Evolutionary conservation across 106 monocot genomes (phyloP), one percentile per base, ranked within the genome.

Genomic region (Alisma plantagoaquatica): DNA sequence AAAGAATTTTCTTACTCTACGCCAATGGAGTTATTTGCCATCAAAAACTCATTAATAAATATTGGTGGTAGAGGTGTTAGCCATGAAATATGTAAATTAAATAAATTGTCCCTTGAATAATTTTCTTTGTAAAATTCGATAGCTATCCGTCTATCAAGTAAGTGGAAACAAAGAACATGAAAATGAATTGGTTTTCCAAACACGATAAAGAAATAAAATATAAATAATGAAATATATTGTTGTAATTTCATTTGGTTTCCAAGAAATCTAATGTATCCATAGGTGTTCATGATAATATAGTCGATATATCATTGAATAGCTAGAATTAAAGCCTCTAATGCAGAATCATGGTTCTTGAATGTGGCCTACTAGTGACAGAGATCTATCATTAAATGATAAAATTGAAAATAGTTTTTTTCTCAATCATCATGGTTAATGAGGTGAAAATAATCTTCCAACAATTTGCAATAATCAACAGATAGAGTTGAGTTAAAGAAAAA

Each of bases 231-330:
- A 68, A 69, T 54, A 47, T 30, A 21, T 61, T 68, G 53, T 56
- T 46, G 60, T 78, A 68, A 70, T 41, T 78, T 68, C 29, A 48
- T 17, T 16, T 59, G 35, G 59, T 4, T 24, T 8, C 67, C 27
- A 69, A 71, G 59, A 43, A 76, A 68, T 27, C 75, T 68, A 32
- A 46, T 56, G 17, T 61, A 60, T 33, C 61, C 73, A 61, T 70
- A 77, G n/a, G 81, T 73, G 48, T 67, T 54, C 62, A 89, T 70
- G 54, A 93, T 84, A 53, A 89, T 81, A 33, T 88, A 89, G 60
- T 96, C 89, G 51, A 96, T 62, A 64, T 76, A 82, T 46, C 96
- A 96, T 74, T 96, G 89, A 31, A 89, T 81, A 61, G 96, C 84
- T 57, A 96, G 78, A 10, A 96, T 73, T 26, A 96, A 74, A 43